Conservation (phyloP, 2,329 filamentous ascomycete genomes). For the Elsinoe perseae region DNA sequence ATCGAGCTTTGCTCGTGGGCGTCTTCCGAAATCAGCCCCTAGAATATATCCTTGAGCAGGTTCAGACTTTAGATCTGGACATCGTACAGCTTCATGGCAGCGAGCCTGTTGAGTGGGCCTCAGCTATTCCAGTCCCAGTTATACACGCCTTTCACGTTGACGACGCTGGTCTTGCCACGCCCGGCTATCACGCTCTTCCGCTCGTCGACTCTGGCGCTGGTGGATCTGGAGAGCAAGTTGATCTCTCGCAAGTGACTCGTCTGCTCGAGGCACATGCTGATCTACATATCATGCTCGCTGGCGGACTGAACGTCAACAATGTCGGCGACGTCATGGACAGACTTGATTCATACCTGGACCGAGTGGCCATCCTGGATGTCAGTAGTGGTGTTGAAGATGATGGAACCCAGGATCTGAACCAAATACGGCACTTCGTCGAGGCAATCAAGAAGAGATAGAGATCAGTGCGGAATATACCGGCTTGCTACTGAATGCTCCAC, state of each 20-base stretch:
- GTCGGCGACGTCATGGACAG: conserved; percentile 58
- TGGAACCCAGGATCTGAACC: conserved; percentile 70
- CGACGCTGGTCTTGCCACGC: conserved; percentile 60
- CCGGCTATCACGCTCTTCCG: conserved; percentile 76
- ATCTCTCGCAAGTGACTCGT: conserved; percentile 60
- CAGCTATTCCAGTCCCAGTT: conserved; percentile 82
- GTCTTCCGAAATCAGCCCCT: conserved; percentile 91
- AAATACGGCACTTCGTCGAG: conserved; percentile 53
- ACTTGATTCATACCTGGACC: conserved; percentile 52
- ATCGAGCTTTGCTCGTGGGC: conserved; percentile 68
- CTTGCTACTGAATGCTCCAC: background rate
- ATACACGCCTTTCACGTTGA: conserved; percentile 75
- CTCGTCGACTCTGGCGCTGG: conserved; percentile 82
- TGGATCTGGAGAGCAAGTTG: conserved; percentile 69
- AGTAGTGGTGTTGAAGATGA: conserved; percentile 87
- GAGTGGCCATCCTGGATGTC: conserved; percentile 79
- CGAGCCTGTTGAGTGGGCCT: conserved; percentile 88
- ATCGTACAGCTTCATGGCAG: conserved; percentile 87
- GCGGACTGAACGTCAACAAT: conserved; percentile 74
- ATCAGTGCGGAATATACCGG: background rate
- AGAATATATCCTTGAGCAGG: conserved; percentile 69
- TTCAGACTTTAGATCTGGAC: conserved; percentile 69
- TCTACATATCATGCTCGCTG: conserved; percentile 73
- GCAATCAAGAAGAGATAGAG: conserved; percentile 4
- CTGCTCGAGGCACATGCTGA: conserved; percentile 60